Conservation (phyloP, 306 rosid genomes). For the Pterocarpus macrocarpus region DNA sequence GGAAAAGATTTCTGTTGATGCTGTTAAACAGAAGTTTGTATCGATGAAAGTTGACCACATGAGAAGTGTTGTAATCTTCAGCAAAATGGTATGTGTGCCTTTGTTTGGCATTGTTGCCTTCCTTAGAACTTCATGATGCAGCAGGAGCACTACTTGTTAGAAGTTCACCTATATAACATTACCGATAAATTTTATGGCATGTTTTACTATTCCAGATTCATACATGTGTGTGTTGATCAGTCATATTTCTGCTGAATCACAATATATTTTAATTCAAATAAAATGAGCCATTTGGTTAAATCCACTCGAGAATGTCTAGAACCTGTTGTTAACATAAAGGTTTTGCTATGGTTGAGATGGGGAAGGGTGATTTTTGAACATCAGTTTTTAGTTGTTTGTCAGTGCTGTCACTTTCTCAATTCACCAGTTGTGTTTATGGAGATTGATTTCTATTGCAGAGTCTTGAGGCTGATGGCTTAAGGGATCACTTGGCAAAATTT, state of each 20-base stretch:
- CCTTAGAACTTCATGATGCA: neutral
- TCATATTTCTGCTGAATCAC: conserved; percentile 20
- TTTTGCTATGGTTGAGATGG: neutral
- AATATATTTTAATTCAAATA: neutral
- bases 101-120: neutral
- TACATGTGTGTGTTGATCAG: neutral
- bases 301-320: neutral
- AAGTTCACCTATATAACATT: neutral
- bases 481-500: conserved; percentile 76
- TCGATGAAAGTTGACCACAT: conserved; percentile 92
- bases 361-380: neutral
- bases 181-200: neutral
- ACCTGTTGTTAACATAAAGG: neutral
- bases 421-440: neutral
- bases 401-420: neutral
- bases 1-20: conserved; percentile 95
- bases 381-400: conserved; percentile 1
- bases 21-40: conserved; percentile 86
- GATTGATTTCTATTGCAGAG: conserved; percentile 58
- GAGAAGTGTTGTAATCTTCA: conserved; percentile 67
- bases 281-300: neutral
- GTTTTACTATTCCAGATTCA: neutral
- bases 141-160: neutral
- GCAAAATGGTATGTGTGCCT: conserved; percentile 50
- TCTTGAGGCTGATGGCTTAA: conserved; percentile 83